Evolutionary conservation across 495 filamentous ascomycete species (phyloP), one percentile per base, ranked within the genome.

Genomic region (Penicillium bialowiezense): DNA sequence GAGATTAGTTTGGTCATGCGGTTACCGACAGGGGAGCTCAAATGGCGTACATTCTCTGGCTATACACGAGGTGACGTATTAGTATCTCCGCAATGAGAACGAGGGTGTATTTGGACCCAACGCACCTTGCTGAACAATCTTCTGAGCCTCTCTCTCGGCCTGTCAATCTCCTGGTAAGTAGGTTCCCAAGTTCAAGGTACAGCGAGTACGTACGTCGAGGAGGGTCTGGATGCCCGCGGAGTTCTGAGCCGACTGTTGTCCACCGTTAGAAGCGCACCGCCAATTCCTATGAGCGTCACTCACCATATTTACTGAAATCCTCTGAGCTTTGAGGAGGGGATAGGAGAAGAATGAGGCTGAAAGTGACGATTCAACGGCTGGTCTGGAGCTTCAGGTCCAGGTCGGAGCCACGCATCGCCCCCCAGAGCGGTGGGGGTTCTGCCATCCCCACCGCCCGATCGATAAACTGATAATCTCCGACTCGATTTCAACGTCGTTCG

Each of bases 61-160:
- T 88, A 57, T 41, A 66, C 6, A 32, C n/a, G 35, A 59, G 54
- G 44, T 45, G 54, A 56, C 44, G 48, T 51, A 61, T 76, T 48
- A 77, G 67, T 63, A 54, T 34, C 48, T 36, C 39, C 37, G 35
- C 20, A 3, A 26, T 20, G 13, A 12, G 12, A 18, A 24, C 19
- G 34, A 18, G 10, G 20, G 42, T 21, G 38, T 7, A 37, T 14
- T 14, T 12, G 20, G n/a, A 33, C 13, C n/a, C 6, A n/a, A 63
- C 71, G 31, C 62, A 93, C 91, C 84, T 85, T 91, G 88, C 69
- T 97, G 91, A 26, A 98, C 93, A 68, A 97, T 98, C 79, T 96
- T 97, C 73, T 96, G 91, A 56, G 93, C 93, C 73, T 98, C 93
- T 75, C 90, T 86, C 82, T 98, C 93, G 44, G 95, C 91, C 93